These are phyloP conservation scores for Epithele typhae DNA, from an alignment of 768 basidiomycete species.

Conservation along the genomic window DNA sequence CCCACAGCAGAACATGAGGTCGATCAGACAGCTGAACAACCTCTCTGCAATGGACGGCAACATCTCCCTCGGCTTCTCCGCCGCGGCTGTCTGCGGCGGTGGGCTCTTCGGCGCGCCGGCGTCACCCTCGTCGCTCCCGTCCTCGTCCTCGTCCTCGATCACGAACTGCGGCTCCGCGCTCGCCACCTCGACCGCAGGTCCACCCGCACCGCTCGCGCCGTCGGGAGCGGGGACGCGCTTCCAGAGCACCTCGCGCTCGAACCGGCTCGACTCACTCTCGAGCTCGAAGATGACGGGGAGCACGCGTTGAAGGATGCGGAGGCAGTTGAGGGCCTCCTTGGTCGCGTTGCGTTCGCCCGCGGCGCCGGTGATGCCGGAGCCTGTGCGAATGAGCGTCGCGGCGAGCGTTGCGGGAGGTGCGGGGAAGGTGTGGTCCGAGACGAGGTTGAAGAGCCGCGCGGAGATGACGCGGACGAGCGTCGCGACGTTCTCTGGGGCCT, in stretches of 20 bases:
- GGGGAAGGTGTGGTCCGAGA: slow-evolving; percentile 80
- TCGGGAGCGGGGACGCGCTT: slow-evolving; percentile 52
- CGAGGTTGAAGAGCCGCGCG: slow-evolving; percentile 64
- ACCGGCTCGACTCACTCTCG: slow-evolving; percentile 63
- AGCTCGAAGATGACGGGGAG: slow-evolving; percentile 87
- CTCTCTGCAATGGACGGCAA: slow-evolving; percentile 79
- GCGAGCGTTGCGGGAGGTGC: slow-evolving; percentile 50
- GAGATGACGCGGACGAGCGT: slow-evolving; percentile 74
- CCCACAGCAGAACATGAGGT: slow-evolving; percentile 89
- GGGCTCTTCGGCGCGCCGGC: neutral
- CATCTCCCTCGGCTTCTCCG: slow-evolving; percentile 35
- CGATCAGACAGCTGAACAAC: slow-evolving; percentile 74
- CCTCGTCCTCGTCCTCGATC: slow-evolving; percentile 81
- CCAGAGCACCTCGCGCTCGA: slow-evolving; percentile 86
- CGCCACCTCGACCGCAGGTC: slow-evolving; percentile 7
- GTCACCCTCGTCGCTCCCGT: slow-evolving; percentile 25
- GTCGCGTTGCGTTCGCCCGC: slow-evolving; percentile 59
- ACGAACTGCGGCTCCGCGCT: slow-evolving; percentile 65
- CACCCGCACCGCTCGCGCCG: slow-evolving; percentile 1
- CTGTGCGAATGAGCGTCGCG: slow-evolving; percentile 61
- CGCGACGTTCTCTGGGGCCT: slow-evolving; percentile 83
- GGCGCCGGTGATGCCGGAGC: slow-evolving; percentile 50
- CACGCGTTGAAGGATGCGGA: slow-evolving; percentile 86
- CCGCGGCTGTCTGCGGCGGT: slow-evolving; percentile 8
- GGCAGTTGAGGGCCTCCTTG: slow-evolving; percentile 86